Percentiles rank a stretch among this genome's conserved stretches.
phyloP scores from a whole-genome alignment of 1,284 basidiomycete species.

The Gymnopus androsaceus region DNA sequence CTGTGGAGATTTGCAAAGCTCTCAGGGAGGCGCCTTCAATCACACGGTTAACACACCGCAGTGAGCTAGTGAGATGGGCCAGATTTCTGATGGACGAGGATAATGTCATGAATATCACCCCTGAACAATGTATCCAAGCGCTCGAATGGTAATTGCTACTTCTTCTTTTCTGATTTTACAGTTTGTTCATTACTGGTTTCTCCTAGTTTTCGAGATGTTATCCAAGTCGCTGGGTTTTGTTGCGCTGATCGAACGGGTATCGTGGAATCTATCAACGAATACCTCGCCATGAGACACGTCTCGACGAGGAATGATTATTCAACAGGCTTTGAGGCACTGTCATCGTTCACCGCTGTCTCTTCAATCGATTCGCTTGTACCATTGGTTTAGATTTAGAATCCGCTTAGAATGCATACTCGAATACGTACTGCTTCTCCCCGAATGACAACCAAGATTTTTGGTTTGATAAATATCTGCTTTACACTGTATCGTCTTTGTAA shows the following conservation, averaged over 20 bases:
- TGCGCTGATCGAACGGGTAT: conserved; percentile 6
- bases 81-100: conserved; percentile 3
- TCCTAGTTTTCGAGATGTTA: conserved; percentile 11
- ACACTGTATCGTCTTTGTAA: too few species aligned
- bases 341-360: too few species aligned
- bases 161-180: background rate
- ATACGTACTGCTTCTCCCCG: too few species aligned
- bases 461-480: too few species aligned
- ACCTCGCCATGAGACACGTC: too few species aligned
- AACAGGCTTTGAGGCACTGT: too few species aligned
- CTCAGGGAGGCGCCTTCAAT: conserved; percentile 1
- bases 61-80: background rate
- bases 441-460: too few species aligned
- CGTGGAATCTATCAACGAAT: conserved; percentile 3
- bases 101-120: background rate
- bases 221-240: conserved; percentile 5
- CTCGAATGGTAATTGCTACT: conserved; percentile 4
- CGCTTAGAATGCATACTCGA: too few species aligned
- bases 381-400: too few species aligned
- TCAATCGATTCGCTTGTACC: too few species aligned
- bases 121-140: background rate
- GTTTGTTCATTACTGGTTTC: background rate
- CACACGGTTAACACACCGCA: background rate
- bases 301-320: too few species aligned
- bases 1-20: conserved; percentile 1